Percentiles rank a stretch among this genome's conserved stretches.
Evolutionary conservation across 2,329 filamentous ascomycete species (phyloP).

Genomic region (Teratosphaeria nubilosa): DNA sequence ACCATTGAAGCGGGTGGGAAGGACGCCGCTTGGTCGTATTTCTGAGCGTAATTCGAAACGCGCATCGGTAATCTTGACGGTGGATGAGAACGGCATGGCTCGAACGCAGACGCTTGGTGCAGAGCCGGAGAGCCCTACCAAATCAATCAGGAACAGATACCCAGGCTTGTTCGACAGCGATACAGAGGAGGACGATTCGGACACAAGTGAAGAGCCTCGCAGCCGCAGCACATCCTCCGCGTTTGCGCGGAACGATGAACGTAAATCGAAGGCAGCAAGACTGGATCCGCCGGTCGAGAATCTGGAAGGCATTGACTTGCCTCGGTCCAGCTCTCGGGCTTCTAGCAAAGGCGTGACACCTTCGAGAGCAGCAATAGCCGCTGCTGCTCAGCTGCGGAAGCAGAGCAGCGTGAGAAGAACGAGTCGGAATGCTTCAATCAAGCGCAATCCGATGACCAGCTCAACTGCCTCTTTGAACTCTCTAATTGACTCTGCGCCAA

Average conservation of each 20-base stretch:
- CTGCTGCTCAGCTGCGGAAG: conserved; percentile 24
- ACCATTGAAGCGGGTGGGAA: conserved; percentile 36
- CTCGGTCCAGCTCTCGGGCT: conserved; percentile 22
- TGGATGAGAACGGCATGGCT: conserved; percentile 39
- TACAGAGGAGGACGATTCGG: conserved; percentile 23
- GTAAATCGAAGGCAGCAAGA: conserved; percentile 21
- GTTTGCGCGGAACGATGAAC: conserved; percentile 18
- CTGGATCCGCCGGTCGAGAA: conserved; percentile 26
- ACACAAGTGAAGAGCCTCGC: conserved; percentile 12
- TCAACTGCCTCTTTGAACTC: conserved; percentile 7
- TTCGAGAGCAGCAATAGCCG: conserved; percentile 25
- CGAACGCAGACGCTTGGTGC: conserved; percentile 34
- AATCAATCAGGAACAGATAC: conserved; percentile 30
- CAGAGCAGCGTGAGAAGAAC: conserved; percentile 22
- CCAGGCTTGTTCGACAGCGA: conserved; percentile 36
- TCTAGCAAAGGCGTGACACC: conserved; percentile 23
- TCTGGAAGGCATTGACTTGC: conserved; percentile 24
- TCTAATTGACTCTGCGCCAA: conserved; percentile 21
- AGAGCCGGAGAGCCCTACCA: conserved; percentile 25
- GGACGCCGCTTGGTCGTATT: conserved; percentile 34
- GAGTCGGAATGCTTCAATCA: conserved; percentile 9
- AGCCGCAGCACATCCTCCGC: conserved; percentile 23
- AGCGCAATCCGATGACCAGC: conserved; percentile 4
- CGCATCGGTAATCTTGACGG: conserved; percentile 33
- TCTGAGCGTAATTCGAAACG: conserved; percentile 32